Conservation (phyloP, 2,329 filamentous ascomycete genomes). For the Colletotrichum sp. region DNA sequence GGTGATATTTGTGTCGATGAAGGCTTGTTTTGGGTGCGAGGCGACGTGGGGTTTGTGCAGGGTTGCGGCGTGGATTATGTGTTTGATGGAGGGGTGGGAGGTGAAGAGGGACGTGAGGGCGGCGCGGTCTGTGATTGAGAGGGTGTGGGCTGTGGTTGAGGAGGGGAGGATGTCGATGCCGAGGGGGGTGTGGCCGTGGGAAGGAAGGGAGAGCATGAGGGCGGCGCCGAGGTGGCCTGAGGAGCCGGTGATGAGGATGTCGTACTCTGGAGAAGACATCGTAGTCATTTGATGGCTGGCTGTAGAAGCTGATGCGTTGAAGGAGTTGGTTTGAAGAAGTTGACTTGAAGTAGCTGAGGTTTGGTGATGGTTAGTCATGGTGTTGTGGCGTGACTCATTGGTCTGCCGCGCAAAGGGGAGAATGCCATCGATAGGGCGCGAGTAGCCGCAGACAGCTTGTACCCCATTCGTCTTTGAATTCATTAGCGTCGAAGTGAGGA, state of each 20-base stretch:
- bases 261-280: background rate
- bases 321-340: background rate
- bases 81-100: conserved; percentile 34
- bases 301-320: no score
- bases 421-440: background rate
- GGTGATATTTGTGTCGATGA: conserved; percentile 49
- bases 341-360: background rate
- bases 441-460: background rate
- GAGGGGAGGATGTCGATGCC: conserved; percentile 49
- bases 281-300: rapidly evolving
- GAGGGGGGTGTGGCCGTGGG: conserved; percentile 42
- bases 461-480: background rate
- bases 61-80: conserved; percentile 50
- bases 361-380: background rate
- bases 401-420: background rate
- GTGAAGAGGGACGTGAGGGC: conserved; percentile 37
- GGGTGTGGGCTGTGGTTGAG: conserved; percentile 38
- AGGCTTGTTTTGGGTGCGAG: conserved; percentile 48
- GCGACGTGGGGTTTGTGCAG: conserved; percentile 53
- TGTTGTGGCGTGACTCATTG: background rate
- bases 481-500: no score
- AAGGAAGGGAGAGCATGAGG: conserved; percentile 46
- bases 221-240: conserved; percentile 51
- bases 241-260: conserved; percentile 51
- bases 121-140: conserved; percentile 40